phyloP scores from a whole-genome alignment of 2,329 filamentous ascomycete genomes.

The Talaromyces albobiverticillius region DNA sequence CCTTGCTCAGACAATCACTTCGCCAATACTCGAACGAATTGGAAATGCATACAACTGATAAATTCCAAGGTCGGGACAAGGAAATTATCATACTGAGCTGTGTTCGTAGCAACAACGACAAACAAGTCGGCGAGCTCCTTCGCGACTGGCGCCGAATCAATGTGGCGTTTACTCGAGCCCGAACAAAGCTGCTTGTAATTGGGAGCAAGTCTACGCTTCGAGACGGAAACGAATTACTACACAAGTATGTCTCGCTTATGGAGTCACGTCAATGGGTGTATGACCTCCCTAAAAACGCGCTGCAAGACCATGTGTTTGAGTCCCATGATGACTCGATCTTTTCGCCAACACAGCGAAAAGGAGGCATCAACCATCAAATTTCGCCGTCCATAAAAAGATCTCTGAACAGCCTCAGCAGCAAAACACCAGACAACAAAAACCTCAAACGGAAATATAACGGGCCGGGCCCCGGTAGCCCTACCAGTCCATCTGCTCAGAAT shows the following conservation, averaged over 20 bases:
- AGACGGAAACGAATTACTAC: constrained; percentile 68
- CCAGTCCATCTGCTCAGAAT: constrained; percentile 27
- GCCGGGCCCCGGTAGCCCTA: not conserved
- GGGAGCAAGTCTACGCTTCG: constrained; percentile 77
- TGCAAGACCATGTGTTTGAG: constrained; percentile 67
- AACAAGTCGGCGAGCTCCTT: constrained; percentile 83
- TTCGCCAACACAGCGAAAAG: constrained; percentile 22
- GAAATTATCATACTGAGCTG: constrained; percentile 84
- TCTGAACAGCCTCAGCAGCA: constrained; percentile 12
- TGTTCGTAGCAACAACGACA: constrained; percentile 79
- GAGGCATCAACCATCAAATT: constrained; percentile 10
- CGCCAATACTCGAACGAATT: constrained; percentile 60
- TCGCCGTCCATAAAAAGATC: constrained; percentile 4
- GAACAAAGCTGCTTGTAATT: constrained; percentile 85
- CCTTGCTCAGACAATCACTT: constrained; percentile 72
- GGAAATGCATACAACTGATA: constrained; percentile 95
- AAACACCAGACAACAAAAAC: constrained; percentile 16
- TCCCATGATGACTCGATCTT: constrained; percentile 21
- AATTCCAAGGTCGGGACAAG: constrained; percentile 95
- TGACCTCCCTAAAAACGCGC: constrained; percentile 63
- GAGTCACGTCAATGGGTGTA: constrained; percentile 76
- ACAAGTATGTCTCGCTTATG: constrained; percentile 73
- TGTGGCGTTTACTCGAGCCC: constrained; percentile 89
- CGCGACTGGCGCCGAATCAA: constrained; percentile 93
- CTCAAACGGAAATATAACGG: constrained; percentile 20